Evolutionary conservation across 1,284 basidiomycete species (phyloP).

Genomic region (Ustilago esculenta): DNA sequence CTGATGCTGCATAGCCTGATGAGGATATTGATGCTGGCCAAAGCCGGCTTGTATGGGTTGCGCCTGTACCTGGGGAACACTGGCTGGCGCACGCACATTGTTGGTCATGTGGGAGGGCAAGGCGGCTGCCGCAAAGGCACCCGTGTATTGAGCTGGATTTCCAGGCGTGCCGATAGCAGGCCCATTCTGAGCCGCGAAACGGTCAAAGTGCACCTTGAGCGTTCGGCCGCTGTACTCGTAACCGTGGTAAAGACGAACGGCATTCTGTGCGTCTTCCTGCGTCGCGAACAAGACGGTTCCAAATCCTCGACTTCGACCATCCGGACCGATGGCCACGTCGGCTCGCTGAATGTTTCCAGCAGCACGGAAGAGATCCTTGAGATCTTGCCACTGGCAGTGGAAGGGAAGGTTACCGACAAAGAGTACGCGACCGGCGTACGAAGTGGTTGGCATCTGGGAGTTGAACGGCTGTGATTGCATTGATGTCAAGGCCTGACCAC

Average conservation of each 20-base stretch:
- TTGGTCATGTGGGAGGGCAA: conserved; percentile 54
- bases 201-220: conserved; percentile 85
- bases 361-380: conserved; percentile 64
- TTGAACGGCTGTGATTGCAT: conserved; percentile 45
- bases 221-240: conserved; percentile 86
- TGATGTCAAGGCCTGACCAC: conserved; percentile 13
- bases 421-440: conserved; percentile 63
- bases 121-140: conserved; percentile 60
- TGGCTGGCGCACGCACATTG: conserved; percentile 20
- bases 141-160: conserved; percentile 64
- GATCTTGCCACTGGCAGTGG: conserved; percentile 66
- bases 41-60: conserved; percentile 17
- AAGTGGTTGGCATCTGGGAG: conserved; percentile 43
- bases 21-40: conserved; percentile 16
- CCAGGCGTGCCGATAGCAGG: conserved; percentile 51
- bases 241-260: conserved; percentile 72
- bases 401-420: conserved; percentile 66
- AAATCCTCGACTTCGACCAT: conserved; percentile 90
- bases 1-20: conserved; percentile 19
- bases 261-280: conserved; percentile 88
- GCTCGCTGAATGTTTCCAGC: conserved; percentile 84
- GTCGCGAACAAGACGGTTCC: conserved; percentile 91
- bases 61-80: conserved; percentile 12
- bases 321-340: conserved; percentile 89
- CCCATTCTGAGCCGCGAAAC: conserved; percentile 52